Base-by-base conservation (phyloP, 176 grass and related monocot species). In the Thalia dealbata region DNA sequence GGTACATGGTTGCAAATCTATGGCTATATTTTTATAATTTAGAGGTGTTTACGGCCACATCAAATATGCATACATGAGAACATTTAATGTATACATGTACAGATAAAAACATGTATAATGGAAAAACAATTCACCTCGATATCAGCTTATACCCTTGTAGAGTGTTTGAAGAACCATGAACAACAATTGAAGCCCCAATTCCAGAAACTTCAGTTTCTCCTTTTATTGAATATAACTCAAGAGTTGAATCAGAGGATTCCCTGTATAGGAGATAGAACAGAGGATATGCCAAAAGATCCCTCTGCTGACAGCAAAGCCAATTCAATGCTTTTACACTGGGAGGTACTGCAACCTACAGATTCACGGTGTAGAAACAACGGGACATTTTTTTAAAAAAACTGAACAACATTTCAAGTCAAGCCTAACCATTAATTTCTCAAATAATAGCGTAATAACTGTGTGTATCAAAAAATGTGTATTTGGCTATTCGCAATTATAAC, bases 291-390 rank as follows among this genome's bases (percentile, higher is more conserved):
- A 87, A 80, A 22, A 84, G 92, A 76, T 67, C 45, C 22, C 51
- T 82, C 67, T 56, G 71, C 63, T 92, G 87, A 77, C 64, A 88
- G 83, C 75, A 90, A 71, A 87, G 50, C 93, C 89, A 96, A 70
- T 82, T 80, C 1, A 86, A 78, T n/a, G 89, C 87, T 76, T 88
- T 96, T 30, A 80, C 73, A 46, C 86, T 92, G n/a, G 87, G 89
- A 60, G 89, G 93, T 48, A 96, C 78, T 73, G 78, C 80, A 76
- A 92, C 82, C 84, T 96, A 79, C n/a, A 56, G 67, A 75, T 75
- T 83, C 61, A 46, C 35, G 81, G 42, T 41, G 42, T 52, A 25
- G n/a, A 29, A 45, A 73, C 22, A 78, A 62, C 19, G 11, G 28
- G 61, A 48, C 13, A n/a, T n/a, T n/a, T n/a, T n/a, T n/a, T n/a